Evolutionary conservation across 129 eudicot species (phyloP), one percentile per base, ranked within the genome.

Genomic region (Tagetes patula): DNA sequence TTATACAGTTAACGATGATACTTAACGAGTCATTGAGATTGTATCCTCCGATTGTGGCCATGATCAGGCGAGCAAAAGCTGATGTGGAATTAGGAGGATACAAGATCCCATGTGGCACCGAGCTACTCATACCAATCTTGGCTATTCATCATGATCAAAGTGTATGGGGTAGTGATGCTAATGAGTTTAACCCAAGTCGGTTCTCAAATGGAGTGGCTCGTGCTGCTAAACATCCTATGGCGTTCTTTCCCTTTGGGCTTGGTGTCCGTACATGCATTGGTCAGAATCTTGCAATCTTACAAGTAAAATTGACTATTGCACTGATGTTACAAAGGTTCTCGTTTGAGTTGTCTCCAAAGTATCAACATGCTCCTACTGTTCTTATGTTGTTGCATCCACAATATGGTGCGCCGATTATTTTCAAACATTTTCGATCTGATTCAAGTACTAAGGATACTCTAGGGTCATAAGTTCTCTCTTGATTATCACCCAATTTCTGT

Each of bases 91-190:
- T 93, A 41, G 98, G 95, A 6, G 89, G 90, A 9, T 84, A 81
- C 61, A 83, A 79, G 58, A 83, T 93, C 49, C 91, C 92, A 5
- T 72, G 84, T 2, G 98, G 95, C 6, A 89, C 88, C 1, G 98
- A 93, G 70, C 86, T 93, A 27, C 78, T 93, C 3, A 75, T 93
- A 43, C 98, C 98, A 8, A 82, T 89, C 68, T 50, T 89, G 65
- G 96, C 95, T 31, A 86, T 93, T 65, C 98, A 93, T 80, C 98
- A 93, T 71, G 98, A 89, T 71, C 90, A 85, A 61, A 74, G 78
- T 8, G 81, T 87, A 2, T 93, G 98, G 98, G 94, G 96, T 0
- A 81, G 84, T 32, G 98, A 93, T 1, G 90, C 73, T 2, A 85
- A 93, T 55, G 98, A 89, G 55, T 93, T 93, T 37, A 89, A 93